Percentiles rank a stretch among this genome's conserved stretches.
These are phyloP conservation scores for Cryptococcus depauperatus DNA, from an alignment of 1,284 basidiomycete species.

Conservation along the genomic window DNA sequence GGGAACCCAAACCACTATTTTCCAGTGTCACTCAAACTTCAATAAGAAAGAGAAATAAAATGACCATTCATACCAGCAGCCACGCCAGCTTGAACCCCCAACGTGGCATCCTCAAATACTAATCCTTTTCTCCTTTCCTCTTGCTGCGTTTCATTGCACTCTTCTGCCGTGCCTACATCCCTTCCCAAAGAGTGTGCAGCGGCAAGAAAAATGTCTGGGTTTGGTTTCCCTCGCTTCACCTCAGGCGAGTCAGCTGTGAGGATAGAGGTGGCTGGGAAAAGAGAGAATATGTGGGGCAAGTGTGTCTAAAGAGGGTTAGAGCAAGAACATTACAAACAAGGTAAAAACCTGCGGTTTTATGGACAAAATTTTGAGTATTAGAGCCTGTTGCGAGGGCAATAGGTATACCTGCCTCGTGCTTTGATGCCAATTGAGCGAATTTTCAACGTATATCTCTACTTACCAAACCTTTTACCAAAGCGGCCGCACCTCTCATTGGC, in stretches of 20 bases:
- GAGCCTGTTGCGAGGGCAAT: conserved; percentile 46
- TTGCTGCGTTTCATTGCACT: conserved; percentile 26
- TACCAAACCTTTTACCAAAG: conserved; percentile 39
- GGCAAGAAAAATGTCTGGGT: conserved; percentile 45
- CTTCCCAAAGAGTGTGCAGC: conserved; percentile 22
- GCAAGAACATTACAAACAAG: background rate
- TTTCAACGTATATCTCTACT: conserved; percentile 6
- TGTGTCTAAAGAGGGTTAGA: conserved; percentile 24
- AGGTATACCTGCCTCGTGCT: conserved; percentile 40
- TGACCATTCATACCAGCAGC: conserved; percentile 45
- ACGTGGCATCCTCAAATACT: conserved; percentile 45
- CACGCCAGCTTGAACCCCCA: conserved; percentile 41
- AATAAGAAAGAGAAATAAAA: conserved; percentile 8
- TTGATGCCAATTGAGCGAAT: background rate
- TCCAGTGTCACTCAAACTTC: background rate
- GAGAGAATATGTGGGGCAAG: conserved; percentile 41
- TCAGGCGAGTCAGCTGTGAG: conserved; percentile 25
- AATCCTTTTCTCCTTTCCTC: conserved; percentile 34
- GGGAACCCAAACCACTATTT: conserved; percentile 44
- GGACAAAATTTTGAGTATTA: conserved; percentile 10
- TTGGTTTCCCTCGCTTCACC: conserved; percentile 16
- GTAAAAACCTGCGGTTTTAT: background rate
- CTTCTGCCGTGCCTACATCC: conserved; percentile 27
- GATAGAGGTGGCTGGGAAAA: conserved; percentile 37
- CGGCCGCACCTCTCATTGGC: conserved; percentile 42